These are phyloP conservation scores for Paracoccidioides brasiliensis DNA, from an alignment of 2,329 filamentous ascomycete species.

Conservation along the genomic window DNA sequence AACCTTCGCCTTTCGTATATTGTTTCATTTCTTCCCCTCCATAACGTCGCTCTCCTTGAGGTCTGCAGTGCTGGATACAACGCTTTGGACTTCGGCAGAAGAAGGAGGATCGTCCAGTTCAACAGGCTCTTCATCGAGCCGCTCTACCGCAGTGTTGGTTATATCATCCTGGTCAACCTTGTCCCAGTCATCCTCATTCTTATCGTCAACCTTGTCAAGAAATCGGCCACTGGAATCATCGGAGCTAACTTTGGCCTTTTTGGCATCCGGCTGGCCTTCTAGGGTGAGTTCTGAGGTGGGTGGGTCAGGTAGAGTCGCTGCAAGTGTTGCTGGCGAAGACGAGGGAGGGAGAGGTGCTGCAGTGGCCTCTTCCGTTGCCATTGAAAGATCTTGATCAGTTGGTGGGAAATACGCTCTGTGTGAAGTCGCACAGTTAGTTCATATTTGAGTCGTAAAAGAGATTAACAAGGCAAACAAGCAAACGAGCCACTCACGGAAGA, in stretches of 20 bases:
- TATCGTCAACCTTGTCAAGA: constrained; percentile 13
- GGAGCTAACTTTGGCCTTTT: constrained; percentile 34
- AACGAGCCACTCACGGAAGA: constrained; percentile 54
- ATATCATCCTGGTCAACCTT: constrained; percentile 21
- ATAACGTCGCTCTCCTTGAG: constrained; percentile 3
- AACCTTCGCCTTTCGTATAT: background rate
- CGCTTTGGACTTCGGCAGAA: constrained; percentile 22
- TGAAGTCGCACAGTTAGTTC: background rate
- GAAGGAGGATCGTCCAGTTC: constrained; percentile 20
- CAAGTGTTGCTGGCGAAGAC: constrained; percentile 19
- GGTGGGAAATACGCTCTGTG: constrained; percentile 40
- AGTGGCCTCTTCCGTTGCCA: constrained; percentile 1
- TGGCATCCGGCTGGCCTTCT: constrained; percentile 31
- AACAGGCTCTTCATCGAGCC: constrained; percentile 22
- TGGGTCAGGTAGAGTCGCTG: constrained; percentile 35
- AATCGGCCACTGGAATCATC: background rate
- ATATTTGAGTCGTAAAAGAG: background rate
- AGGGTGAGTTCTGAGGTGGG: constrained; percentile 35
- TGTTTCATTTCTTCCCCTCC: background rate
- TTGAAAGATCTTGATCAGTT: constrained; percentile 23
- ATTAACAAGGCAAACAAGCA: constrained; percentile 2
- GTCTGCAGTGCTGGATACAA: constrained; percentile 21
- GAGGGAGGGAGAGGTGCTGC: constrained; percentile 16
- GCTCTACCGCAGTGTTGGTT: constrained; percentile 13
- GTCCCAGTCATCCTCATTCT: constrained; percentile 29